Base-by-base conservation (phyloP, 208 protist species). In the Leishmania arabica region DNA sequence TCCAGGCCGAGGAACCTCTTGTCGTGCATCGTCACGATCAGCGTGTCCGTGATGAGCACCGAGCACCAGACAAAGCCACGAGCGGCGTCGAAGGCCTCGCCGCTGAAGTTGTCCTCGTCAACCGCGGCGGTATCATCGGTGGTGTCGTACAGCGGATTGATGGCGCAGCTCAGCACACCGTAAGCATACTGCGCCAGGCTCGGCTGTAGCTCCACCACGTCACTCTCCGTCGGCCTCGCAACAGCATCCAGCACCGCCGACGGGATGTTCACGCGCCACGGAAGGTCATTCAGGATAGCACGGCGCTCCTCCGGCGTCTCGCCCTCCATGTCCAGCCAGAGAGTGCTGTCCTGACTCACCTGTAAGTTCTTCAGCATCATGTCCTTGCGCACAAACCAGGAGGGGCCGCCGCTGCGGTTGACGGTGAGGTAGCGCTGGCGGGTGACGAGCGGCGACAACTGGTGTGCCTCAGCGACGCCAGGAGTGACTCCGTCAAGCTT, bases 11-110 rank as follows among this genome's bases (percentile, higher is more conserved):
- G 82, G 31, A 96, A 92, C 7, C 87, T 86, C 58, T 68, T 82
- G 58, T 84, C 74, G 88, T 96, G 92, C 70, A 95, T 62, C 37
- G 93, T 97, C 71, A 95, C 79, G 53, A 97, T 78, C 56, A 86
- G 74, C 45, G 79, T 70, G 74, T 89, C 85, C n/a, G 84, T 90
- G 51, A 84, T 88, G 62, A 91, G 79, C 83, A 97, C 91, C 70
- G 80, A 85, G 86, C 93, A 96, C 80, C 83, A 87, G 27, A 88
- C 85, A 11, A 86, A 80, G 49, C 85, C 84, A 37, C 81, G 87
- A 27, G 82, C 75, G 24, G 75, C 85, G 40, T 88, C 86, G 71
- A 87, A 74, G 71, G 82, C 81, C 77, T 88, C 84, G 54, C 79
- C 79, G 70, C 68, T 83, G 62, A 83, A 77, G 37, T 58, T 66